A percentile compares a stretch with the other conserved stretches of the same genome.
Evolutionary conservation across 2,329 filamentous ascomycete genomes (phyloP).

Genomic region (Colletotrichum caudatum): DNA sequence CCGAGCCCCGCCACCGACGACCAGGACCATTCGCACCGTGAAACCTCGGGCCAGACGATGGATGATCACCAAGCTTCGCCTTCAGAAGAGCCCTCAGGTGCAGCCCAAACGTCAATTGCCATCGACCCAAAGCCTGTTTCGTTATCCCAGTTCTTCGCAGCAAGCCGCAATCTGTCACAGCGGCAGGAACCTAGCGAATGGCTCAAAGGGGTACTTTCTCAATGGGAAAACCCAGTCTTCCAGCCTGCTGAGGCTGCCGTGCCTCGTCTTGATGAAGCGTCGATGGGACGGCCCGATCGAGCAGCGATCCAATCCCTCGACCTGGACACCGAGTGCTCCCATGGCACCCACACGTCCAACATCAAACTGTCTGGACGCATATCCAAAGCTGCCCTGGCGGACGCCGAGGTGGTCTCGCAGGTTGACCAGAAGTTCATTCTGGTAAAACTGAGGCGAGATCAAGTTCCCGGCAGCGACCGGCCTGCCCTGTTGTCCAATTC

Average conservation of each 20-base stretch:
- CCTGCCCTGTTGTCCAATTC: constrained; percentile 45
- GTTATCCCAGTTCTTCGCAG: constrained; percentile 20
- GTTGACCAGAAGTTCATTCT: constrained; percentile 93
- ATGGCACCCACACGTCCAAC: constrained; percentile 7
- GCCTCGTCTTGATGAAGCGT: constrained; percentile 52
- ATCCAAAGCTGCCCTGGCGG: constrained; percentile 70
- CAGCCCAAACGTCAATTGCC: background rate
- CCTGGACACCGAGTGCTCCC: constrained; percentile 14
- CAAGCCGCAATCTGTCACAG: constrained; percentile 37
- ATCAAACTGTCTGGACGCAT: constrained; percentile 59
- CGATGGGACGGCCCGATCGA: constrained; percentile 31
- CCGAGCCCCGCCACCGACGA: background rate
- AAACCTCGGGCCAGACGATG: background rate
- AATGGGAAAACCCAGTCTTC: constrained; percentile 85
- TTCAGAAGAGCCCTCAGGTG: too few species aligned
- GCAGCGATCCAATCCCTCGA: background rate
- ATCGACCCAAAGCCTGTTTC: constrained; percentile 10
- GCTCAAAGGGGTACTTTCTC: constrained; percentile 70
- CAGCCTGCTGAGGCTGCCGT: constrained; percentile 59
- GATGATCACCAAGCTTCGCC: background rate
- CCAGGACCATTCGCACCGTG: background rate
- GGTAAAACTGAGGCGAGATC: constrained; percentile 61
- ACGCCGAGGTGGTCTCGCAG: constrained; percentile 79
- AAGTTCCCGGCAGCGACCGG: background rate
- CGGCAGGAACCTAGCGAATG: constrained; percentile 57